Percentiles rank a stretch among this genome's conserved stretches.
Conservation (phyloP, 1,139 yeast species). For the Debaryomycetaceae sp. region DNA sequence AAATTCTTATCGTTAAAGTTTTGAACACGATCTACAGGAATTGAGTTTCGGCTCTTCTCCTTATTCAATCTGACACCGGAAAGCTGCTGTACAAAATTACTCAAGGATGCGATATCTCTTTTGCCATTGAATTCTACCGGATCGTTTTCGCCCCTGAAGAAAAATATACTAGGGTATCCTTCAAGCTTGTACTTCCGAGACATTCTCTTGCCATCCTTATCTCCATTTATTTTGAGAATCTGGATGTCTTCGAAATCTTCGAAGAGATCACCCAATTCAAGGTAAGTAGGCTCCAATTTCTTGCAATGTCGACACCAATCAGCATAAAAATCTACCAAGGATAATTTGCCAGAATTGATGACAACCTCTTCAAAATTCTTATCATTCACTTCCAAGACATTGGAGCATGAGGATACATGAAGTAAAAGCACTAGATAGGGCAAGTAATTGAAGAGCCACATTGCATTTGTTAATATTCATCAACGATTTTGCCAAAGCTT, state of each 20-base stretch:
- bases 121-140: conserved; percentile 49
- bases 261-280: conserved; percentile 52
- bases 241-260: conserved; percentile 44
- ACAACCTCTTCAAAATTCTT: conserved; percentile 54
- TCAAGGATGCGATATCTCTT: conserved; percentile 43
- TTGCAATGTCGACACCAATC: conserved; percentile 83
- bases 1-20: conserved; percentile 33
- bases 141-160: conserved; percentile 49
- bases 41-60: background rate
- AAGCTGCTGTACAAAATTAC: conserved; percentile 43
- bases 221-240: conserved; percentile 66
- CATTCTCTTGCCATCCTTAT: conserved; percentile 52
- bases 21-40: conserved; percentile 14
- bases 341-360: conserved; percentile 52
- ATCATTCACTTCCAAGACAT: conserved; percentile 30
- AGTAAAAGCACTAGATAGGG: background rate
- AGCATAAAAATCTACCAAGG: conserved; percentile 73
- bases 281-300: conserved; percentile 61
- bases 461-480: too few relatives aligned
- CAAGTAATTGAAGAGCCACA: too few relatives aligned
- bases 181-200: conserved; percentile 52
- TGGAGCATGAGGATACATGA: conserved; percentile 5
- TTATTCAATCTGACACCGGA: conserved; percentile 26
- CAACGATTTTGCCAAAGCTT: too few relatives aligned
- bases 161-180: conserved; percentile 64